Evolutionary conservation across 225 moss, liverwort and hornwort species (phyloP), one percentile per base, ranked within the genome.

Genomic region (Ulota crispa): DNA sequence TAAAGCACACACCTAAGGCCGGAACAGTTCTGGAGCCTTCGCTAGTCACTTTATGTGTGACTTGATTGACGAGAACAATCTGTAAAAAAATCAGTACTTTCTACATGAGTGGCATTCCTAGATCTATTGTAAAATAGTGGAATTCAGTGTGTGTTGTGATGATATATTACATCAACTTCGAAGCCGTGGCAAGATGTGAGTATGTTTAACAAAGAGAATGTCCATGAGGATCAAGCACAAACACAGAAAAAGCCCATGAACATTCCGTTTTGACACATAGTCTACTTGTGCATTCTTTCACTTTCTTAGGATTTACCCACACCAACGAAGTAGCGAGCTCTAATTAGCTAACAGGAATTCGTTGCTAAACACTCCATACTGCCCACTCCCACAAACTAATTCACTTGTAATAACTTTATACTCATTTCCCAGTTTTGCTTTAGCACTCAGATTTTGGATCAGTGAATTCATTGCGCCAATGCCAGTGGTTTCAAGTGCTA

Each of bases 1-100:
- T 32, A 27, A 18, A 18, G 65, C 47, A 85, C 87, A 78, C 39
- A 95, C 95, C 98, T 80, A 96, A 78, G 23, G 96, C 96, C 43
- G 99, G 96, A 86, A 93, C 85, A 70, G 90, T 85, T 83, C 86
- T 90, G 55, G 94, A 92, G 28, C 93, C 91, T 86, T 96, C 92
- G 64, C 79, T 86, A 19, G 99, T 94, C 83, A 94, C 81, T 82
- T 93, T 94, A 72, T 96, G 92, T 43, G 95, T 92, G 70, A 96
- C 91, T 86, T 99, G 99, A 86, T 99, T 99, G 73, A 93, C 83
- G 66, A 93, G 89, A 36, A 99, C 90, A 87, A 99, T 85, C 98
- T 99, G 92, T 65, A 84, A 73, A 82, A 47, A 50, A 18, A 18
- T 7, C 73, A 66, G 30, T 72, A 34, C 27, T 19, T 69, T 53